Evolutionary conservation across 106 monocot species (phyloP), one percentile per base, ranked within the genome.

Genomic region (Phalaenopsis aphrodite): DNA sequence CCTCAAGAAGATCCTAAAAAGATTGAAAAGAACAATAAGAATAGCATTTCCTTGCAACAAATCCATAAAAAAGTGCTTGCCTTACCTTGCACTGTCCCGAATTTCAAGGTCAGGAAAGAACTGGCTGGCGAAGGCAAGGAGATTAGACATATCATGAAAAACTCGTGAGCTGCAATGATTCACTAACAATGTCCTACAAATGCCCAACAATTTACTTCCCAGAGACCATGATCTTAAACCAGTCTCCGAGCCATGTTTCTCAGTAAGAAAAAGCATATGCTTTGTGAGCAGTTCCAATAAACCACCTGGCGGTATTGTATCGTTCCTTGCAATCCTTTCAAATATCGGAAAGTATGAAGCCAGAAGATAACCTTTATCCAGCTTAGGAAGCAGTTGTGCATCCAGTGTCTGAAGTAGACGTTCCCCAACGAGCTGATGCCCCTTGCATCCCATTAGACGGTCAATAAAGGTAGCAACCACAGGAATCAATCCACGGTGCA

Each of bases 31-130:
- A 3, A 42, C 8, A 10, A 45, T 49, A 41, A 75, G 67, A n/a
- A 65, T 7, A 49, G 8, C 18, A 77, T 68, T 67, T 36, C 56
- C 10, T 36, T 18, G 48, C 30, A 82, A 36, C 16, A 38, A 42
- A 49, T 77, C 1, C 17, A 61, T 42, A 45, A 38, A 65, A 41
- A 11, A n/a, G 43, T 61, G 21, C 21, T 43, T 64, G 18, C 12
- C 12, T 49, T 88, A 97, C 96, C 93, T 92, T 81, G 98, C 98
- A 88, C 79, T 94, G 83, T 98, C 97, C 42, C 94, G 92, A 79
- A 94, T 84, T 79, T 98, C 97, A 82, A 98, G 85, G 75, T 98
- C 97, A 42, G 97, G 97, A 77, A 89, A 98, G 78, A 55, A 90
- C 78, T 92, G 90, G 72, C 87, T 90, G 45, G 90, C 89, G 84